Conservation (phyloP, 352 stramenopile genomes). For the Globisporangium sylvaticum region DNA sequence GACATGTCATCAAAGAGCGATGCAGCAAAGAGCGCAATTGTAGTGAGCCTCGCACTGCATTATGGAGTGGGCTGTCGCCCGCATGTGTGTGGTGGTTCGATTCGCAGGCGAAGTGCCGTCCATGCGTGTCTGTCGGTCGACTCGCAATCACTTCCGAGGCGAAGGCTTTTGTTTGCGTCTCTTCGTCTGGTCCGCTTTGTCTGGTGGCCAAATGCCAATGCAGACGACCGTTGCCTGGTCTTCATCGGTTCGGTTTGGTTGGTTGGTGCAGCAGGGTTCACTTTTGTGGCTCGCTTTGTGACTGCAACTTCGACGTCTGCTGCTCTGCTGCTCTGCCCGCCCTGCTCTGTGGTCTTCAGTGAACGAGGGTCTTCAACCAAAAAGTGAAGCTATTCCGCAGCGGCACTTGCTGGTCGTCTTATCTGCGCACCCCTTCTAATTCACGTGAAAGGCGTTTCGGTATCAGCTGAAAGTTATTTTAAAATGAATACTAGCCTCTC, state of each 20-base stretch:
- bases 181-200: neutral
- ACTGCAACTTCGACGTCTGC: neutral
- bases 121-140: too few species aligned
- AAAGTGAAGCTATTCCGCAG: conserved; percentile 4
- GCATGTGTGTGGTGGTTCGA: too few species aligned
- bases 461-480: neutral
- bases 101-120: too few species aligned
- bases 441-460: neutral
- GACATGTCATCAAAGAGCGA: too few species aligned
- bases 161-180: neutral
- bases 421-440: neutral
- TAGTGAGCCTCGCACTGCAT: too few species aligned
- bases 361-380: conserved; percentile 4
- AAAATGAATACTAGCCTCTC: neutral
- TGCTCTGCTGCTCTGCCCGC: too few species aligned
- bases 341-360: conserved; percentile 10
- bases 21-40: too few species aligned
- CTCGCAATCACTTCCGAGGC: too few species aligned
- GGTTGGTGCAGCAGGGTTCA: neutral
- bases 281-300: neutral
- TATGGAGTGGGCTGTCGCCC: too few species aligned
- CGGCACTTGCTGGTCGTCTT: neutral
- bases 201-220: neutral
- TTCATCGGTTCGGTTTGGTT: neutral
- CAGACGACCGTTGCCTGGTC: neutral